Evolutionary conservation across 2,329 filamentous ascomycete genomes (phyloP).

Genomic region (Pseudovirgaria hyperparasitica): DNA sequence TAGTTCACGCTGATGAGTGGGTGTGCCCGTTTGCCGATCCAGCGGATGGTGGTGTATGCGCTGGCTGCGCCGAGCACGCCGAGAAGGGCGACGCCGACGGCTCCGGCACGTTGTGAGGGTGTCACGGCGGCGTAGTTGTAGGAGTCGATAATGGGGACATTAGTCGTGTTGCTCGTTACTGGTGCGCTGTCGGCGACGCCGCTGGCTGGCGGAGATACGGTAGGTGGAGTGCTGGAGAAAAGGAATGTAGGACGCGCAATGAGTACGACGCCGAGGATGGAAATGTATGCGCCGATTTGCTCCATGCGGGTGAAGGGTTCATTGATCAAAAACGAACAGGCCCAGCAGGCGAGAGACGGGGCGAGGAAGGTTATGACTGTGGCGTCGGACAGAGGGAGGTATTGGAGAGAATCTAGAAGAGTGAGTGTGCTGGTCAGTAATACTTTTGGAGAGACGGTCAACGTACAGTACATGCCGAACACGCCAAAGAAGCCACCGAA

Average conservation of each 20-base stretch:
- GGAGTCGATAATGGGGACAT: slow-evolving; percentile 12
- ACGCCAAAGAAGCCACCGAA: slow-evolving; percentile 63
- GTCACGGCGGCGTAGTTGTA: slow-evolving; percentile 35
- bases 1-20: slow-evolving; percentile 79
- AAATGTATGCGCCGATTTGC: slow-evolving; percentile 62
- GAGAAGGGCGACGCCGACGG: slow-evolving; percentile 58
- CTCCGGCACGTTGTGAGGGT: slow-evolving; percentile 52
- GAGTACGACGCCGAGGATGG: slow-evolving; percentile 66
- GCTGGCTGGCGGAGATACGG: slow-evolving; percentile 17
- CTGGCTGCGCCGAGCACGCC: slow-evolving; percentile 65
- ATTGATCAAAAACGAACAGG: slow-evolving; percentile 61
- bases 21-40: slow-evolving; percentile 69
- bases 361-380: slow-evolving; percentile 82
- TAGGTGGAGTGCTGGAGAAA: slow-evolving; percentile 29
- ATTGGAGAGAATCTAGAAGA: slow-evolving; percentile 48
- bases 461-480: slow-evolving; percentile 57
- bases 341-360: slow-evolving; percentile 65
- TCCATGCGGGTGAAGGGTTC: slow-evolving; percentile 71
- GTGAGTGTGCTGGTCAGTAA: slow-evolving; percentile 12
- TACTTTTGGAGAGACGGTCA: background rate
- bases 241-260: slow-evolving; percentile 61
- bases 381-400: slow-evolving; percentile 74
- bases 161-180: slow-evolving; percentile 5
- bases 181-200: slow-evolving; percentile 15
- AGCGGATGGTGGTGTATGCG: slow-evolving; percentile 63